Evolutionary conservation across 2,329 filamentous ascomycete genomes (phyloP), one percentile per base, ranked within the genome.

Genomic region (Fonsecaea multimorphosa): DNA sequence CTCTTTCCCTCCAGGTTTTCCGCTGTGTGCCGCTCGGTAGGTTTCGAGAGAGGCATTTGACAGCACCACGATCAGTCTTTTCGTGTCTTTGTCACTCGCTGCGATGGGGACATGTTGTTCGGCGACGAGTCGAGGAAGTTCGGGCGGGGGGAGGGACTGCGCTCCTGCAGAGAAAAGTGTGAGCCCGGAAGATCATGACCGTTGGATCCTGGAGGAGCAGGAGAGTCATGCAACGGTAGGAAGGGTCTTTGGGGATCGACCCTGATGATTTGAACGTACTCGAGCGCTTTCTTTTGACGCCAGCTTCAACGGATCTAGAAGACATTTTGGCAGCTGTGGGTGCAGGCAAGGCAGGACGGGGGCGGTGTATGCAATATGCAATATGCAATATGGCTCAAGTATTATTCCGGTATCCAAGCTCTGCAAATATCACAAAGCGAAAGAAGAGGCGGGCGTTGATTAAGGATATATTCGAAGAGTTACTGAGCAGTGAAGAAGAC

Each of bases 21-120:
- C 86, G 67, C 89, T 89, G 72, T 92, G 89, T 22, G 91, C 91
- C 0, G 95, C 91, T 78, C 96, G 96, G 85, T 97, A 98, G 0
- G 95, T 99, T 80, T 99, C 95, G 72, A 99, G 87, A 74, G 93
- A 97, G 69, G 95, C 95, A 84, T 98, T 96, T 71, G 93, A 97
- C 57, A 99, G 86, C 46, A 99, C 93, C 61, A 99, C 95, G 71
- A 99, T 97, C 72, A 99, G 84, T 64, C 95, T 87, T 79, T 94
- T 89, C 14, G 91, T 91, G 79, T 96, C 91, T 80, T 97, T 97
- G 80, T 99, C 95, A 73, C 86, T 90, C 16, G 89, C 83, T 11
- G 93, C 82, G 70, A 99, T 97, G 29, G 94, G 89, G 12, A 88
- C 85, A 76, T 95, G 90, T 78, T 98, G 94, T 79, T 98, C 94